Conservation (phyloP, 75 land plant species). For the Chamaecyparis obtusa region DNA sequence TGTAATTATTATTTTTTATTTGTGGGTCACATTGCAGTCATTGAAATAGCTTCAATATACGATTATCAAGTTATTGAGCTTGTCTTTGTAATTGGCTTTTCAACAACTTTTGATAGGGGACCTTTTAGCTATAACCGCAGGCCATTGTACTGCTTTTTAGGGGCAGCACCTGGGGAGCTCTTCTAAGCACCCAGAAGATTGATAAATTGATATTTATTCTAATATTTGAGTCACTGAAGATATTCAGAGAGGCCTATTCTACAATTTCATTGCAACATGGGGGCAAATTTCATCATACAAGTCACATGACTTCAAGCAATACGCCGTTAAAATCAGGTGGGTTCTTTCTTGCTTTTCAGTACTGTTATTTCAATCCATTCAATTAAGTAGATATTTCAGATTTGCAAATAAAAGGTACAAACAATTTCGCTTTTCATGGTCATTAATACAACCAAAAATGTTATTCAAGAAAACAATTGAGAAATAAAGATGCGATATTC, state of each 20-base stretch:
- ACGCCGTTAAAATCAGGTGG: neutral
- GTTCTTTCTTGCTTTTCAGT: neutral
- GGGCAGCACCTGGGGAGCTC: neutral
- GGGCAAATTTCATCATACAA: neutral
- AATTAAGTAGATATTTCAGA: neutral
- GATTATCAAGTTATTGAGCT: slow-evolving; percentile 1
- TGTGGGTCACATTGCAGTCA: neutral
- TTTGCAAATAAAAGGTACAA: neutral
- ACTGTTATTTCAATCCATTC: neutral
- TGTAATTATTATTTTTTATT: neutral
- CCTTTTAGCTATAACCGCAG: neutral
- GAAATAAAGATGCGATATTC: neutral
- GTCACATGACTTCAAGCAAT: neutral
- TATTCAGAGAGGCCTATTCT: neutral
- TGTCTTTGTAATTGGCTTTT: neutral
- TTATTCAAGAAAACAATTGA: neutral
- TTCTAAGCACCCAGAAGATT: neutral
- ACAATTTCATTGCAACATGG: neutral
- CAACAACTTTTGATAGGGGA: neutral
- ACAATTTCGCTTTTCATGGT: neutral
- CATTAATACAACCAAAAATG: neutral
- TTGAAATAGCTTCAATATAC: neutral
- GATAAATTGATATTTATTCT: neutral
- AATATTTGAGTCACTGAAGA: neutral
- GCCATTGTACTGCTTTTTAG: neutral